Evolutionary conservation across 495 filamentous ascomycete genomes (phyloP).

Genomic region (Rusavskia elegans): DNA sequence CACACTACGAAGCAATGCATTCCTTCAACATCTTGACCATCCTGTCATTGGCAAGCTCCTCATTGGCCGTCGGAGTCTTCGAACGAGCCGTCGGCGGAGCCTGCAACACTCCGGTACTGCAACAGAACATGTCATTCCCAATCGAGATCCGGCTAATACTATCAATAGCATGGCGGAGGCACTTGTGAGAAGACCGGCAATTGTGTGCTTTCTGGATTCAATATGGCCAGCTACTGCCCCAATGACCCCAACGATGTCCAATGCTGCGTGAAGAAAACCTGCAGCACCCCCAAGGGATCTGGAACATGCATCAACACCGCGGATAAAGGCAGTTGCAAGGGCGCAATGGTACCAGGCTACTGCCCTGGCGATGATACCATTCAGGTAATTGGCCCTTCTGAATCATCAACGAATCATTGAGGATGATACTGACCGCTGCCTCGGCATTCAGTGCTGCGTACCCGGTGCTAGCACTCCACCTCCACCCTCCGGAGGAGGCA

Average conservation of each 20-base stretch:
- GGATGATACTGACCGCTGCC: too few relatives aligned
- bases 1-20: neutral
- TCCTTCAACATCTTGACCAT: neutral
- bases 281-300: constrained; percentile 1
- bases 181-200: constrained; percentile 5
- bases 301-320: constrained; percentile 6
- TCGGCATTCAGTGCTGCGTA: constrained; percentile 1
- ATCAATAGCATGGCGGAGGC: neutral
- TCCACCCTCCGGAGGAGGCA: neutral
- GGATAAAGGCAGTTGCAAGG: constrained; percentile 2
- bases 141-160: too few relatives aligned
- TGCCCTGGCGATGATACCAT: constrained; percentile 6
- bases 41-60: neutral
- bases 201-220: constrained; percentile 5
- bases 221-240: constrained; percentile 5
- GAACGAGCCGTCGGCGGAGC: neutral
- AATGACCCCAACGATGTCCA: constrained; percentile 2
- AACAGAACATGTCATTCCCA: too few relatives aligned
- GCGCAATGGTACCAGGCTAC: constrained; percentile 1
- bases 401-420: too few relatives aligned
- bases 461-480: neutral
- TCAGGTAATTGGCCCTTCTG: neutral
- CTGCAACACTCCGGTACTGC: neutral
- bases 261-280: constrained; percentile 9
- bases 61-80: neutral